These are phyloP conservation scores for Conringia planisiliqua DNA, from an alignment of 345 rosid genomes.

Conservation along the genomic window DNA sequence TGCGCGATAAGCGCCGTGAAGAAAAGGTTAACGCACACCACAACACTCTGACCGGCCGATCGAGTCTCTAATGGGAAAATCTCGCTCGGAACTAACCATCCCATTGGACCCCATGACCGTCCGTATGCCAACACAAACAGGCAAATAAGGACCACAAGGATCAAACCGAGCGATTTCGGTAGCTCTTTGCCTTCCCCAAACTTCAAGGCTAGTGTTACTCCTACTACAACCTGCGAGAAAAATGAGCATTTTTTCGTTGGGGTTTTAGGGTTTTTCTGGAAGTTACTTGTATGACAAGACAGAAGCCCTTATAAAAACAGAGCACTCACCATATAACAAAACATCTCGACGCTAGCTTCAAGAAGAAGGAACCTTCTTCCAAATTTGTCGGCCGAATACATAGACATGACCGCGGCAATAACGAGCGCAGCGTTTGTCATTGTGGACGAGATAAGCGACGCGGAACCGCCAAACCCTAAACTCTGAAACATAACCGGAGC, in stretches of 20 bases:
- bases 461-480: slow-evolving; percentile 67
- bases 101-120: slow-evolving; percentile 96
- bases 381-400: slow-evolving; percentile 61
- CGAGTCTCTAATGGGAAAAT: slow-evolving; percentile 82
- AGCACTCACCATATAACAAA: slow-evolving; percentile 60
- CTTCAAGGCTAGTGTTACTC: slow-evolving; percentile 56
- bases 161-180: slow-evolving; percentile 37
- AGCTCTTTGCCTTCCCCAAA: slow-evolving; percentile 63
- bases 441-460: slow-evolving; percentile 60
- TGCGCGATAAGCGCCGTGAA: slow-evolving; percentile 87
- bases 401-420: slow-evolving; percentile 57
- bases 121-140: slow-evolving; percentile 78
- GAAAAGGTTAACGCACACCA: slow-evolving; percentile 73
- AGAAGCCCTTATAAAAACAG: background rate
- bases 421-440: slow-evolving; percentile 60
- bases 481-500: slow-evolving; percentile 87
- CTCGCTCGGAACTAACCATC: slow-evolving; percentile 94
- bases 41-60: slow-evolving; percentile 89
- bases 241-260: background rate
- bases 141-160: slow-evolving; percentile 62
- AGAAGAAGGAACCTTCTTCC: slow-evolving; percentile 79
- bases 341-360: slow-evolving; percentile 75
- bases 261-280: background rate
- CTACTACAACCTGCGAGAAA: slow-evolving; percentile 46
- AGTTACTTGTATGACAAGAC: background rate